A percentile compares a stretch with the other conserved stretches of the same genome.
Evolutionary conservation across 345 rosid genomes (phyloP).

Genomic region (Hibiscus mutabilis): DNA sequence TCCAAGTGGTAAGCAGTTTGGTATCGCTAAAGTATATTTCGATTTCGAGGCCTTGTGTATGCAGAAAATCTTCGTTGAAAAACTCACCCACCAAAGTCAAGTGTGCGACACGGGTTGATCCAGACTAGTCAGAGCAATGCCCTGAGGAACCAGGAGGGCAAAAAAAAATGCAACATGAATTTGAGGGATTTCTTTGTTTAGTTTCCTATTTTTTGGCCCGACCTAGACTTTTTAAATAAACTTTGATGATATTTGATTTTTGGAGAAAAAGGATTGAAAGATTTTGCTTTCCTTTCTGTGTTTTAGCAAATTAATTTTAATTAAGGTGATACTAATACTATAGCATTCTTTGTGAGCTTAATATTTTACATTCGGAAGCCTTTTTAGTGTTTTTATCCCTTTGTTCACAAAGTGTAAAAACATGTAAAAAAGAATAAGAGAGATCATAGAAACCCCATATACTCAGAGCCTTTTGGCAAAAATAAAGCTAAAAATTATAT

Average conservation of each 20-base stretch:
- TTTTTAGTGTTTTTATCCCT: neutral
- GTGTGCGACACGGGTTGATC: no score
- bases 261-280: neutral
- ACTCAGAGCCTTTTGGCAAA: slow-evolving; percentile 12
- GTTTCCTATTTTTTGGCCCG: no score
- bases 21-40: no score
- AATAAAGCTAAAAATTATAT: slow-evolving; percentile 12
- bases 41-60: no score
- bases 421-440: slow-evolving; percentile 20
- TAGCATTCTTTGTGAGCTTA: slow-evolving; percentile 3
- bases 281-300: neutral
- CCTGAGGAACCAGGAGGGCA: no score
- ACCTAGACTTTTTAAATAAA: neutral
- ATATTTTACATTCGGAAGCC: neutral
- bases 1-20: no score
- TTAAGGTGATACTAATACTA: neutral
- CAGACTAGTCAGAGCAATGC: no score
- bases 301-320: neutral
- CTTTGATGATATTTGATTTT: neutral
- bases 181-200: neutral
- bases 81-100: no score
- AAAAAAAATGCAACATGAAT: neutral
- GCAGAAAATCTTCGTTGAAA: no score
- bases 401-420: slow-evolving; percentile 22
- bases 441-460: neutral